Conservation (phyloP, 2,329 filamentous ascomycete species). For the Aspergillus ustus region DNA sequence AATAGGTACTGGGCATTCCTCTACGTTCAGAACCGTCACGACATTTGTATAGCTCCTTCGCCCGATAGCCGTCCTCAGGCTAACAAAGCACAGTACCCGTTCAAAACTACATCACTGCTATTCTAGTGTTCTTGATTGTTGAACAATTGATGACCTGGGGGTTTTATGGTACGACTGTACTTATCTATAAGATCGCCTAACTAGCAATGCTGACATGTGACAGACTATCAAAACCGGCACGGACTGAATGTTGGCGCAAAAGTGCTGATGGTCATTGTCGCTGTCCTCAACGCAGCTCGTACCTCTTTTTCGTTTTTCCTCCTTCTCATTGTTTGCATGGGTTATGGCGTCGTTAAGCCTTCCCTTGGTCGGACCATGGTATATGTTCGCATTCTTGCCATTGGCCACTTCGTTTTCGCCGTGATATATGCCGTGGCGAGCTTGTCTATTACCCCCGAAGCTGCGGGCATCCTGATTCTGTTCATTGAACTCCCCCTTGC, state of each 20-base stretch:
- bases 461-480: constrained; percentile 85
- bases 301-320: constrained; percentile 99
- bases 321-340: constrained; percentile 97
- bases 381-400: constrained; percentile 86
- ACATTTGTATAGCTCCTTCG: constrained; percentile 68
- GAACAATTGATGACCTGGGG: constrained; percentile 99
- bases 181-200: not conserved
- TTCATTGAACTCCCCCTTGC: constrained; percentile 92
- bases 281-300: constrained; percentile 85
- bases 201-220: constrained; percentile 38
- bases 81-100: constrained; percentile 71
- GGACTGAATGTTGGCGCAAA: constrained; percentile 83
- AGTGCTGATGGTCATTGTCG: constrained; percentile 86
- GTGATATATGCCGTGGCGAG: constrained; percentile 91
- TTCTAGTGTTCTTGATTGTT: constrained; percentile 88
- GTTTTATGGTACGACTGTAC: constrained; percentile 73
- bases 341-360: constrained; percentile 95
- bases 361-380: constrained; percentile 92
- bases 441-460: constrained; percentile 85
- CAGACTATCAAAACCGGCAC: constrained; percentile 89
- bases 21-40: constrained; percentile 90
- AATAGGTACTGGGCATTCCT: constrained; percentile 88
- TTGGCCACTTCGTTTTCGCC: constrained; percentile 92
- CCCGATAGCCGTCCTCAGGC: constrained; percentile 16
- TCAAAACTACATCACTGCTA: constrained; percentile 98